A percentile compares a stretch with the other conserved stretches of the same genome.
Conservation (phyloP, 2,329 filamentous ascomycete genomes). For the Delphinella strobiligena region DNA sequence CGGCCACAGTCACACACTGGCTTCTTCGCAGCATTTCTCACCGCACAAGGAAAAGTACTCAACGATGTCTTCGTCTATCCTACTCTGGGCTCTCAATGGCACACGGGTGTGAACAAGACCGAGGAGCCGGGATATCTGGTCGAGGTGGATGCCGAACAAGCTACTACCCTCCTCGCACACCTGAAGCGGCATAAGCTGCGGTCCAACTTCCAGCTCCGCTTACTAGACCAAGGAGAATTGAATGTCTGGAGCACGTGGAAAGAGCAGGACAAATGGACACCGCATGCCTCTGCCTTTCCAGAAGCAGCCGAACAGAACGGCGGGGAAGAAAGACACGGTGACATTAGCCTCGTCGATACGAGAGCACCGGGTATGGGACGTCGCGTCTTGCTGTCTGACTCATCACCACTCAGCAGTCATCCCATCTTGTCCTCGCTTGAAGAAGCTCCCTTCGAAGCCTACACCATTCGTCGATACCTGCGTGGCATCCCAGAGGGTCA, state of each 20-base stretch:
- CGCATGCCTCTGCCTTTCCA: conserved; percentile 11
- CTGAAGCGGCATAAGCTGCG: conserved; percentile 78
- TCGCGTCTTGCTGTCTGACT: conserved; percentile 17
- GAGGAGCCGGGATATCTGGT: conserved; percentile 54
- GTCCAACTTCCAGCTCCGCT: conserved; percentile 59
- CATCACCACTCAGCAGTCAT: conserved; percentile 20
- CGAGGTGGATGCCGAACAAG: conserved; percentile 65
- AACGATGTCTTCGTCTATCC: conserved; percentile 88
- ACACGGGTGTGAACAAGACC: conserved; percentile 11
- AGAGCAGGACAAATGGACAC: conserved; percentile 30
- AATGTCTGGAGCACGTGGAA: conserved; percentile 67
- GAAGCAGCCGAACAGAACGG: background rate
- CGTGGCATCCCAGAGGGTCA: conserved; percentile 78
- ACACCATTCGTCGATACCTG: conserved; percentile 66
- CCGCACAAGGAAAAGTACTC: conserved; percentile 66
- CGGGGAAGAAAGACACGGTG: conserved; percentile 10
- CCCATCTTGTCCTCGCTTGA: conserved; percentile 25
- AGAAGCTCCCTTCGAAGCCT: conserved; percentile 35
- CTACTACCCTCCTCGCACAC: conserved; percentile 52
- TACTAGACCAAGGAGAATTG: conserved; percentile 53
- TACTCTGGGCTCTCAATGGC: conserved; percentile 26
- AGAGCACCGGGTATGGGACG: conserved; percentile 25
- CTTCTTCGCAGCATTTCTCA: conserved; percentile 77
- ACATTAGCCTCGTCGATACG: conserved; percentile 28
- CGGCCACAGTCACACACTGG: conserved; percentile 31